Evolutionary conservation across 441 rosid genomes (phyloP).

Genomic region (Biscutella laevigata): DNA sequence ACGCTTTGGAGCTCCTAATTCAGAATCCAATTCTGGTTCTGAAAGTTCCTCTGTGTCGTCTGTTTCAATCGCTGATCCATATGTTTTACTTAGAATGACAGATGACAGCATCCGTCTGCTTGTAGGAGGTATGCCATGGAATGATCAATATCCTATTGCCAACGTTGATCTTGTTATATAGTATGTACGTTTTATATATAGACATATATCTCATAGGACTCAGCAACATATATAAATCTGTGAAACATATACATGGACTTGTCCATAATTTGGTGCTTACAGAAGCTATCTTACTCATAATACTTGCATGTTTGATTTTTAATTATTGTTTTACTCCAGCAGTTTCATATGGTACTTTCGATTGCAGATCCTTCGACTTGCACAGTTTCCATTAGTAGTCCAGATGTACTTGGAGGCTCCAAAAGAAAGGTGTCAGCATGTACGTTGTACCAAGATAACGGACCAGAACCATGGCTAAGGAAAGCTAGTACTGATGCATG

Average conservation of each 20-base stretch:
- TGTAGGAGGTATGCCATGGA: conserved; percentile 67
- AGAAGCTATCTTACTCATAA: background rate
- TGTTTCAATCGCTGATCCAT: conserved; percentile 95
- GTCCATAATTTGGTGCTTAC: background rate
- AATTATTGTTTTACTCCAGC: conserved; percentile 1
- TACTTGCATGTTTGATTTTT: background rate
- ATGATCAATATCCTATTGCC: conserved; percentile 7
- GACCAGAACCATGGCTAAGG: conserved; percentile 93
- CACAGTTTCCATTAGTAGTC: conserved; percentile 62
- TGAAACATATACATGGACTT: background rate
- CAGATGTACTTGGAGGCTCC: conserved; percentile 57
- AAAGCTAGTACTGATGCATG: conserved; percentile 96
- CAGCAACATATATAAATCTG: background rate
- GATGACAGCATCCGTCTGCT: conserved; percentile 87
- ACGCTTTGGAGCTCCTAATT: conserved; percentile 57
- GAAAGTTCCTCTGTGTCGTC: conserved; percentile 60
- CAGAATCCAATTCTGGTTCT: conserved; percentile 65
- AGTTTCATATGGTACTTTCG: conserved; percentile 27
- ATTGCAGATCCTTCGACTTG: conserved; percentile 81
- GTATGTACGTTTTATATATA: background rate
- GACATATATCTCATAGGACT: background rate
- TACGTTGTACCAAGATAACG: conserved; percentile 86
- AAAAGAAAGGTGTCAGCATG: conserved; percentile 68
- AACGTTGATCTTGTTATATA: conserved; percentile 5
- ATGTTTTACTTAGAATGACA: conserved; percentile 76